phyloP scores from a whole-genome alignment of 345 rosid species.

The Arabis hirsuta region DNA sequence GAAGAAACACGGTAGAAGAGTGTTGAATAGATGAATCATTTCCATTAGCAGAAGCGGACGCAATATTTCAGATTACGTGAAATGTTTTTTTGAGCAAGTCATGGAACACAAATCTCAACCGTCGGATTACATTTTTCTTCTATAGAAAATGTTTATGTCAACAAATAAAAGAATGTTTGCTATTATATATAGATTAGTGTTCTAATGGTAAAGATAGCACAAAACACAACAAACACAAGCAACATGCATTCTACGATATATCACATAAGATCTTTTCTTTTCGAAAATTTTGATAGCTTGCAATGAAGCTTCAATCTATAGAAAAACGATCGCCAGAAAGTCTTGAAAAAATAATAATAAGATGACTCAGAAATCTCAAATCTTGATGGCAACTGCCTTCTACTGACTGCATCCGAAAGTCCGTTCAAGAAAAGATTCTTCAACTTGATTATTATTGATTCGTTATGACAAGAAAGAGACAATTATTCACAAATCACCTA shows the following conservation, averaged over 20 bases:
- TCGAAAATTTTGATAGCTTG: neutral
- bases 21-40: too few relatives aligned
- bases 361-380: neutral
- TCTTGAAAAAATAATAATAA: too few relatives aligned
- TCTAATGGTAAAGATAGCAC: neutral
- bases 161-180: too few relatives aligned
- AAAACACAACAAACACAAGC: neutral
- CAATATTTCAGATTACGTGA: too few relatives aligned
- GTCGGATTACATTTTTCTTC: too few relatives aligned
- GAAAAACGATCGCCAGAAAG: neutral
- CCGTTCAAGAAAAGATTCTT: neutral
- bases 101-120: too few relatives aligned
- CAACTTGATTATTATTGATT: neutral
- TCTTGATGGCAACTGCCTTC: slow-evolving; percentile 9
- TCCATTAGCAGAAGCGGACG: too few relatives aligned
- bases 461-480: too few relatives aligned
- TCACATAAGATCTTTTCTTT: neutral
- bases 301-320: neutral
- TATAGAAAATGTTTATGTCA: too few relatives aligned
- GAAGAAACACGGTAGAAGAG: too few relatives aligned
- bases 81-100: too few relatives aligned
- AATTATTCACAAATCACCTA: too few relatives aligned
- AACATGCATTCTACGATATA: neutral
- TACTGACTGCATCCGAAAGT: neutral
- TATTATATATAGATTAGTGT: neutral